Evolutionary conservation across 352 stramenopile species (phyloP).

Genomic region (Blastocystis sp.): DNA sequence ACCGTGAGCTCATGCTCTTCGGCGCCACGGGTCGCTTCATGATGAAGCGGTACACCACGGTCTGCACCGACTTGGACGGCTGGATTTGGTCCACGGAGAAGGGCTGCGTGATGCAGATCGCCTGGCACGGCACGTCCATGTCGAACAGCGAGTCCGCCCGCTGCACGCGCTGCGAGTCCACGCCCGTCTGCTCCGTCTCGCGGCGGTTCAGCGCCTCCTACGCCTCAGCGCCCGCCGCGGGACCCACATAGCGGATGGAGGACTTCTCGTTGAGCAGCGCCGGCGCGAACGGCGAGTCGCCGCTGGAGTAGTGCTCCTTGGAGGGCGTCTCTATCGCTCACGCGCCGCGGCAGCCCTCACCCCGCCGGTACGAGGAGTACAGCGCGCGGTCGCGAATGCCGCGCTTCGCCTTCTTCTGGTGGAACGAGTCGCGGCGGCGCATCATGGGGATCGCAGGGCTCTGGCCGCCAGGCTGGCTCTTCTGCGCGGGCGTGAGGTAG

Average conservation of each 20-base stretch:
- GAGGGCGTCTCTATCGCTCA: neutral
- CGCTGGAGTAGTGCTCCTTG: neutral
- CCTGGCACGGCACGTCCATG: conserved; percentile 7
- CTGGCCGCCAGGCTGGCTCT: neutral
- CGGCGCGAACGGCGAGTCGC: neutral
- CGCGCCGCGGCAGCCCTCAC: neutral
- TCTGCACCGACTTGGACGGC: neutral
- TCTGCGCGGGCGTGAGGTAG: neutral
- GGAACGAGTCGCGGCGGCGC: neutral
- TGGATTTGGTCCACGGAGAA: conserved; percentile 24
- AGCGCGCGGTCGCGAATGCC: conserved; percentile 13
- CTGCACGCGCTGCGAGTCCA: neutral
- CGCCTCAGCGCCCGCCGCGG: neutral
- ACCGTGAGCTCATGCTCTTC: neutral
- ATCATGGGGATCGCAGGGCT: neutral
- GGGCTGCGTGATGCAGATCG: conserved; percentile 41
- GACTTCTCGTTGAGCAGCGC: conserved; percentile 15
- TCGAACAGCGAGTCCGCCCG: neutral
- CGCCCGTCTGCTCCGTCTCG: neutral
- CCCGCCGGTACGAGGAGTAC: conserved; percentile 23
- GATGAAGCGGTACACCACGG: neutral
- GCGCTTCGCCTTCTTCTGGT: neutral
- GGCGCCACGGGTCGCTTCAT: conserved; percentile 7
- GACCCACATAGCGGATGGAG: conserved; percentile 13
- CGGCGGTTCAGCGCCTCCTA: conserved; percentile 16